Base-by-base conservation (phyloP, 106 monocot genomes). In the Apostasia ramifera region DNA sequence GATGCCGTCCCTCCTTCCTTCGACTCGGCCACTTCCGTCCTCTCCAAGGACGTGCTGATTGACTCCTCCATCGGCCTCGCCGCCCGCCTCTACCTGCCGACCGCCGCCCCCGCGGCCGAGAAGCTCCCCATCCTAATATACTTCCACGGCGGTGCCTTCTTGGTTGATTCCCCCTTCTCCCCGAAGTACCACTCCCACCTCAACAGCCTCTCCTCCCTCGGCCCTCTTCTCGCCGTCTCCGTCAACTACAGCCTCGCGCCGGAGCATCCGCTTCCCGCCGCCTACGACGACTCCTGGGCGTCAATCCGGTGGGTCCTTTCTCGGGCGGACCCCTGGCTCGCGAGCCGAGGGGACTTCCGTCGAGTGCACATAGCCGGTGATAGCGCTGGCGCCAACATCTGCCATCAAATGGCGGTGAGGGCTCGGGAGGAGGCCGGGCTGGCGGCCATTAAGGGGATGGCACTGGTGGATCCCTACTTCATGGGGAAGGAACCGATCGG, bases 191-290 rank as follows among this genome's bases (percentile, higher is more conserved):
- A 74, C 48, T 6, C 57, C 40, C 14, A 66, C 74, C 74, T 74
- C 74, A 67, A 66, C 57, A 49, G 57, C 58, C 58, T 74, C 46
- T 2, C 41, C 57, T 47, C 67, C 37, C 5, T 3, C 47, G 67
- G 40, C 41, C 44, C 3, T 38, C 3, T 59, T 58, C 50, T 74
- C 15, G 48, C 41, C 55, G 47, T 82, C 51, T 77, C 73, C 40
- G 73, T 77, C 55, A 57, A 78, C 70, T 85, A 81, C 68, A 69
- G 82, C 15, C 73, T 65, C 9, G 68, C 82, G 5, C 82, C 82
- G 49, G 82, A 80, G 54, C 70, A 82, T 53, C 78, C 66, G 2
- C 52, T 71, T 26, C 71, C 72, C 11, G 51, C 51, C 37, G 72
- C 78, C 2, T 72, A 77, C 70, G 55, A 64, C 3, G 77, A 77